These are phyloP conservation scores for Ophiostoma pallidulum DNA, from an alignment of 2,329 filamentous ascomycete species.

Conservation along the genomic window DNA sequence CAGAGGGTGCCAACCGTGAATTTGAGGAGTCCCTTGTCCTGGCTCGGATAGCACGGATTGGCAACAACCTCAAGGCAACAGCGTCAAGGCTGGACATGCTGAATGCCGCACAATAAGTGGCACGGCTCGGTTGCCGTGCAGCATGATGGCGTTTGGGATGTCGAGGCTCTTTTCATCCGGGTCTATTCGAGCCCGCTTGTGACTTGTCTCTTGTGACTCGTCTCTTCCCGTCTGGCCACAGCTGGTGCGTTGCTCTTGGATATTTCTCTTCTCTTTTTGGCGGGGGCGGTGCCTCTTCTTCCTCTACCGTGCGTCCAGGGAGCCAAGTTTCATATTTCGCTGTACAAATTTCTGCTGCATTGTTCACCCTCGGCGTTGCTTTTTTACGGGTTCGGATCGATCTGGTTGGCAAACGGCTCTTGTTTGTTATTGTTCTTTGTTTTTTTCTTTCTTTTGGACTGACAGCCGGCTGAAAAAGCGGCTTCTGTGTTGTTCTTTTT, in stretches of 20 bases:
- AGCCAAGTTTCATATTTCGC: constrained; percentile 1
- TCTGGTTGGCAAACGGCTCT: too few relatives aligned
- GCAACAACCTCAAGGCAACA: constrained; percentile 29
- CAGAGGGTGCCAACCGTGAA: constrained; percentile 41
- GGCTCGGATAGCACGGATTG: constrained; percentile 42
- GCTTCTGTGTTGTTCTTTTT: too few relatives aligned
- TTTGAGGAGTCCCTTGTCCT: constrained; percentile 34
- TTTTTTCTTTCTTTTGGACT: neutral
- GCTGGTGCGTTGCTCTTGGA: too few relatives aligned
- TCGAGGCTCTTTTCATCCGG: neutral
- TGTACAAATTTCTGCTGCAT: constrained; percentile 2
- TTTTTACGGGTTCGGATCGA: too few relatives aligned
- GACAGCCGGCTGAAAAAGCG: neutral
- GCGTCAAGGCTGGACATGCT: constrained; percentile 30
- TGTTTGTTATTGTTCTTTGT: neutral
- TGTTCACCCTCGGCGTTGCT: constrained; percentile 3
- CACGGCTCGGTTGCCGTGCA: neutral
- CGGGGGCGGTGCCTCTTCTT: neutral
- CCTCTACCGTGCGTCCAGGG: too few relatives aligned
- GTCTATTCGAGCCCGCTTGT: too few relatives aligned
- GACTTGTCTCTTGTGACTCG: too few relatives aligned
- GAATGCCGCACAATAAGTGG: constrained; percentile 22
- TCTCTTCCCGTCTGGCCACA: too few relatives aligned
- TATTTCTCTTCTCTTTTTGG: neutral
- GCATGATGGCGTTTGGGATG: neutral